phyloP scores from a whole-genome alignment of 2,329 filamentous ascomycete species.

The Sphaerostilbella broomeana region DNA sequence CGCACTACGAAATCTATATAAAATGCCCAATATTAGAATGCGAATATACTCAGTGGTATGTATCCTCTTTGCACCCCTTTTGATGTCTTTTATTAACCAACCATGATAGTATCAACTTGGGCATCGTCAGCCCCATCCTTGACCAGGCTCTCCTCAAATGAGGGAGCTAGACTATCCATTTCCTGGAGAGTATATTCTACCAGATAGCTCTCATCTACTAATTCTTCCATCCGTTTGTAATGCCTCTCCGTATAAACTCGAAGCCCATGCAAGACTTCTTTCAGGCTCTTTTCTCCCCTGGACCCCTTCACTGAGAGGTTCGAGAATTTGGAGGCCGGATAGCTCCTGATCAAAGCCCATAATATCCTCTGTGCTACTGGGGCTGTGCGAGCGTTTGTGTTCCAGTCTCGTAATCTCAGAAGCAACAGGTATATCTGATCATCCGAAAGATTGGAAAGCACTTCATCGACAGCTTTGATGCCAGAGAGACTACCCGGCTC shows the following conservation, averaged over 20 bases:
- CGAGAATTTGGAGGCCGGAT: conserved; percentile 71
- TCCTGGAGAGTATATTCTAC: conserved; percentile 88
- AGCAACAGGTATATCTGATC: conserved; percentile 82
- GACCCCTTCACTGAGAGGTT: conserved; percentile 56
- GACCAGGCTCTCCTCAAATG: conserved; percentile 29
- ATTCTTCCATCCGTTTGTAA: conserved; percentile 80
- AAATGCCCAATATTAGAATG: too few relatives aligned
- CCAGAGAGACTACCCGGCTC: conserved; percentile 61
- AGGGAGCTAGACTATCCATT: conserved; percentile 69
- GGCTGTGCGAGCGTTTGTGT: conserved; percentile 85
- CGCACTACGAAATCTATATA: too few relatives aligned
- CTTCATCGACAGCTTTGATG: conserved; percentile 68
- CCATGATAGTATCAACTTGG: conserved; percentile 38
- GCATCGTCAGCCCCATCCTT: conserved; percentile 30
- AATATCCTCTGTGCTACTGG: conserved; percentile 80
- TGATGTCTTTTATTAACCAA: conserved; percentile 21
- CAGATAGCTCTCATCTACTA: conserved; percentile 90
- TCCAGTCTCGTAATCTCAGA: conserved; percentile 86
- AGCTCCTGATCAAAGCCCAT: conserved; percentile 70
- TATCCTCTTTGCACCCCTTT: too few relatives aligned
- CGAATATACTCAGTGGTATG: too few relatives aligned
- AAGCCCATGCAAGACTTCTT: conserved; percentile 81
- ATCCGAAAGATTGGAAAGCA: conserved; percentile 70
- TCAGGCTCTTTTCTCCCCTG: conserved; percentile 58
- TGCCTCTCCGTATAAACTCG: conserved; percentile 89